These are phyloP conservation scores for Salvia miltiorrhiza DNA, from an alignment of 257 asterid species.

Conservation along the genomic window DNA sequence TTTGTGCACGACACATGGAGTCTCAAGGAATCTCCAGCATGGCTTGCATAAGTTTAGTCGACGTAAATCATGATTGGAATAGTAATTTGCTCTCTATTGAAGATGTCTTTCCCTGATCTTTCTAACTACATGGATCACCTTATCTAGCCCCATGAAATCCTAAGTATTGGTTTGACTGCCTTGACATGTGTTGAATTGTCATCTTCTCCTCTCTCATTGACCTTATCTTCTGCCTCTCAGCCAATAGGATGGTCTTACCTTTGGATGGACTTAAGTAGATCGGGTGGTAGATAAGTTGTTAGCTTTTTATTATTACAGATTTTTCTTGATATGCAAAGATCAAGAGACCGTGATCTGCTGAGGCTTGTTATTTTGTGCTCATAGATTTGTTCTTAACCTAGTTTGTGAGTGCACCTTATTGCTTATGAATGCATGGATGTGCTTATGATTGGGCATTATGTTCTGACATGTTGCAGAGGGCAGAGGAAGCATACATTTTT, in stretches of 20 bases:
- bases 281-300: background rate
- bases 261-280: constrained; percentile 8
- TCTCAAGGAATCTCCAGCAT: background rate
- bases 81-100: background rate
- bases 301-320: background rate
- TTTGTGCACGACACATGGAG: background rate
- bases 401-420: constrained; percentile 2
- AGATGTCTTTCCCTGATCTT: background rate
- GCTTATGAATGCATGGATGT: constrained; percentile 2
- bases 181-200: background rate
- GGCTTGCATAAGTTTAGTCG: background rate
- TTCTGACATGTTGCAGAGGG: constrained; percentile 71
- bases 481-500: constrained; percentile 83
- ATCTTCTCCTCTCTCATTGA: background rate
- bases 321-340: constrained; percentile 3
- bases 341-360: background rate
- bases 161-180: background rate
- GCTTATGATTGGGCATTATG: constrained; percentile 10
- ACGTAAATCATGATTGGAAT: background rate
- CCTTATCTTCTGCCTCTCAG: background rate
- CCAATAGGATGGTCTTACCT: background rate
- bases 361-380: constrained; percentile 6
- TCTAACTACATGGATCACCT: background rate
- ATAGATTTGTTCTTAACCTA: constrained; percentile 6
- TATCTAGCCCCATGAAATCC: background rate